Conservation (phyloP, 768 basidiomycete species). For the Rhizopogon vesiculosus region DNA sequence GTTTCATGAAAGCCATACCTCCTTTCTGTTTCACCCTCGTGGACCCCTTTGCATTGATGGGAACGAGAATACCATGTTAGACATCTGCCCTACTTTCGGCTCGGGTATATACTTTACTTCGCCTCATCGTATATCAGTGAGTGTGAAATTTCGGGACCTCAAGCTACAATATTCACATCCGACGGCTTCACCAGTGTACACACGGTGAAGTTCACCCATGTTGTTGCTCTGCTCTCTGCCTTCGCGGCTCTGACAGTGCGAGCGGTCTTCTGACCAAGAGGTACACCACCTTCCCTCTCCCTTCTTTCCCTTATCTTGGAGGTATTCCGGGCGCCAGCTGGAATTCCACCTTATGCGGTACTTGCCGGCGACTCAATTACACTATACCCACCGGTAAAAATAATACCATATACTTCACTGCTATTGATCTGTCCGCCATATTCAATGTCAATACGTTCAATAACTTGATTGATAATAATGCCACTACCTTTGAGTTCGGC, state of each 20-base stretch:
- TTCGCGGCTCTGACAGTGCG: slow-evolving; percentile 3
- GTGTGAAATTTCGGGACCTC: not conserved
- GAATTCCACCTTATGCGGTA: slow-evolving; percentile 1
- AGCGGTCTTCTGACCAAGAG: slow-evolving; percentile 12
- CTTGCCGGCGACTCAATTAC: slow-evolving; percentile 1
- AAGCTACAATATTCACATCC: not conserved
- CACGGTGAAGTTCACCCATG: not conserved
- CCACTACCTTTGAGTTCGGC: not conserved
- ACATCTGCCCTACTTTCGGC: too few relatives aligned
- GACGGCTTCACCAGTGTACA: not conserved
- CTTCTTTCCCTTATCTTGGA: slow-evolving; percentile 3
- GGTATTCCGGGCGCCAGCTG: slow-evolving; percentile 1
- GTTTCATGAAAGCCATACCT: too few relatives aligned
- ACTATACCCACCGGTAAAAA: not conserved
- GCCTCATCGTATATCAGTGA: not conserved
- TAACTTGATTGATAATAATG: not conserved
- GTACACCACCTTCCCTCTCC: slow-evolving; percentile 9
- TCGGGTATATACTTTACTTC: not conserved
- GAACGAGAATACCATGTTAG: too few relatives aligned
- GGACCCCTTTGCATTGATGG: too few relatives aligned
- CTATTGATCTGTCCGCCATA: not conserved
- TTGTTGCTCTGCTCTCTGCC: slow-evolving; percentile 5
- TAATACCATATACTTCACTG: not conserved
- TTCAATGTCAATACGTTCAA: not conserved
- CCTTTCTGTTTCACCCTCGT: too few relatives aligned